Percentiles rank a stretch among this genome's conserved stretches.
phyloP scores from a whole-genome alignment of 805 yeast genomes.

The Pichia deserticola region DNA sequence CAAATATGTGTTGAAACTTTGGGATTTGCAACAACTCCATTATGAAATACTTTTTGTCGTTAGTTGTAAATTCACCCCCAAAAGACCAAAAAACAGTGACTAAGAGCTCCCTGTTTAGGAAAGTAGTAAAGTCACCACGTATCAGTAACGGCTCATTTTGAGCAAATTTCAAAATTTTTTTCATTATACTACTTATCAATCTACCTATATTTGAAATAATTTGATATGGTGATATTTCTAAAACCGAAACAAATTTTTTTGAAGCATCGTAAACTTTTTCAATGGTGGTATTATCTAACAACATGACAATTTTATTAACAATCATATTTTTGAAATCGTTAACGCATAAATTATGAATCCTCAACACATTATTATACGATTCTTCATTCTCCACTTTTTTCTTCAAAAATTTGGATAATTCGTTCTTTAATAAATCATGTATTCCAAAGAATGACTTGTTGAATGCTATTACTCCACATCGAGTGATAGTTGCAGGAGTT shows the following conservation, averaged over 20 bases:
- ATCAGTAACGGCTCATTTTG: constrained; percentile 18
- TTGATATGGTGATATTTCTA: neutral
- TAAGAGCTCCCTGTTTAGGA: constrained; percentile 28
- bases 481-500: constrained; percentile 86
- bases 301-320: neutral
- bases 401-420: constrained; percentile 12
- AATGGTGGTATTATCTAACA: constrained; percentile 14
- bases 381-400: constrained; percentile 11
- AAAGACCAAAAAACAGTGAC: constrained; percentile 54
- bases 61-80: constrained; percentile 45
- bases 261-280: constrained; percentile 14
- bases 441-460: constrained; percentile 26
- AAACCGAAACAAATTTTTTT: neutral
- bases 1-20: constrained; percentile 9
- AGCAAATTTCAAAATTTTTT: constrained; percentile 17
- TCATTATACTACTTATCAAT: constrained; percentile 29
- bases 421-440: constrained; percentile 8
- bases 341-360: neutral
- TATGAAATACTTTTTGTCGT: constrained; percentile 35
- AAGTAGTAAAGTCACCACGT: constrained; percentile 24
- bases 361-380: neutral
- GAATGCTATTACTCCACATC: constrained; percentile 86
- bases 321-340: constrained; percentile 5
- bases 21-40: constrained; percentile 20
- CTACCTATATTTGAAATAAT: neutral